Evolutionary conservation across 345 rosid species (phyloP).

Genomic region (Dipteronia sinensis): DNA sequence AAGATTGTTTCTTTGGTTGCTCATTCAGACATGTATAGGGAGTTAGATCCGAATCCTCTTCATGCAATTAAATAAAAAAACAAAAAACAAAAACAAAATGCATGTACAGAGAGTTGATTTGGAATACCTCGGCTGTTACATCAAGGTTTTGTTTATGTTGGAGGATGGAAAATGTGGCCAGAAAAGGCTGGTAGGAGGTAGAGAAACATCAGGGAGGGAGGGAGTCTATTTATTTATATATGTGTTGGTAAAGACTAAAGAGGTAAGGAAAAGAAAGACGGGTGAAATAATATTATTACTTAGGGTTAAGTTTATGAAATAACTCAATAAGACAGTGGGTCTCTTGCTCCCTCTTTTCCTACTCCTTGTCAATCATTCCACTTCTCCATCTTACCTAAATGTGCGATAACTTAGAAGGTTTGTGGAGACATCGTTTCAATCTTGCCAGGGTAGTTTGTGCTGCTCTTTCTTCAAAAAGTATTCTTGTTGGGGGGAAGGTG

Average conservation of each 20-base stretch:
- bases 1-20: neutral
- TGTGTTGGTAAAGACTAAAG: neutral
- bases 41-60: neutral
- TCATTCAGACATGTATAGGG: neutral
- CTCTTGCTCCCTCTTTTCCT: neutral
- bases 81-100: too few species aligned
- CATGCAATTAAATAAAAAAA: neutral
- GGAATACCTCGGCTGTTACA: neutral
- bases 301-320: slow-evolving; percentile 1
- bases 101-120: neutral
- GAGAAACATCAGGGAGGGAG: neutral
- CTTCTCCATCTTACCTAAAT: neutral
- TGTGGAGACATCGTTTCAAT: neutral
- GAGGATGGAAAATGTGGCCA: neutral
- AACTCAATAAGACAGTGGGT: neutral
- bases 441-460: neutral
- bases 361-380: neutral
- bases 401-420: neutral
- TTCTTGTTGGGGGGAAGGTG: too few species aligned
- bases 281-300: neutral
- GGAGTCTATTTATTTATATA: neutral
- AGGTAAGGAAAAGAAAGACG: neutral
- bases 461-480: neutral
- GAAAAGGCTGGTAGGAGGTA: neutral
- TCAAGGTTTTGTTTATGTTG: neutral